Base-by-base conservation (phyloP, 2,329 filamentous ascomycete species). In the Pezicula radicicola region DNA sequence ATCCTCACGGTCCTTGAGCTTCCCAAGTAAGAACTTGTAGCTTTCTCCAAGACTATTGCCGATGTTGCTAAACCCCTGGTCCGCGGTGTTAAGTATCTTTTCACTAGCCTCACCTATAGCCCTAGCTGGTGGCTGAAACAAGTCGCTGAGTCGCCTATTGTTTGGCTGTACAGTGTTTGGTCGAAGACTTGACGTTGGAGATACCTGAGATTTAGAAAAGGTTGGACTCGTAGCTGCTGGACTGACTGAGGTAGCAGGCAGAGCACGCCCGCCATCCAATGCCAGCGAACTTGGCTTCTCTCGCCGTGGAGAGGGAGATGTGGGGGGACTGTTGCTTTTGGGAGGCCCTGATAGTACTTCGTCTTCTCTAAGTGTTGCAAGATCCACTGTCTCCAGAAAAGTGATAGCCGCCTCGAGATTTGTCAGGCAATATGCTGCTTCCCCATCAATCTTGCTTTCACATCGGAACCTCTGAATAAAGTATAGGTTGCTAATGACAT, bases 331-430 rank as follows among this genome's bases (percentile, higher is more conserved):
- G 9, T 77, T 60, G 55, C 74, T 58, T 67, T 87, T 91, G 16
- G 76, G 70, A 9, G 87, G 86, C 0, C 88, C 84, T 41, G 86
- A 84, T 15, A 83, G 85, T 16, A 77, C 72, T 67, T 96, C 91
- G 58, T 96, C 89, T 6, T 87, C 87, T 48, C 91, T 84, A 6
- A 99, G 75, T 25, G 89, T 96, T 6, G 92, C 89, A 21, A 99
- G 78, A 67, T 99, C 94, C 27, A 99, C 94, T 0, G 92, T 97
- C 64, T 97, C 89, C 13, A 99, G 75, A 64, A 99, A 99, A 48
- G 88, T 92, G 51, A 97, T 91, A 52, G 93, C 89, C 16, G 94
- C 94, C 70, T 99, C 94, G 1, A 99, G 79, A 60, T 96, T 99
- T 39, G 95, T 97, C 52, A 99, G 76, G 65, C 94, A 97, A 69